phyloP scores from a whole-genome alignment of 2,329 filamentous ascomycete genomes.

The Berkeleyomyces basicola region DNA sequence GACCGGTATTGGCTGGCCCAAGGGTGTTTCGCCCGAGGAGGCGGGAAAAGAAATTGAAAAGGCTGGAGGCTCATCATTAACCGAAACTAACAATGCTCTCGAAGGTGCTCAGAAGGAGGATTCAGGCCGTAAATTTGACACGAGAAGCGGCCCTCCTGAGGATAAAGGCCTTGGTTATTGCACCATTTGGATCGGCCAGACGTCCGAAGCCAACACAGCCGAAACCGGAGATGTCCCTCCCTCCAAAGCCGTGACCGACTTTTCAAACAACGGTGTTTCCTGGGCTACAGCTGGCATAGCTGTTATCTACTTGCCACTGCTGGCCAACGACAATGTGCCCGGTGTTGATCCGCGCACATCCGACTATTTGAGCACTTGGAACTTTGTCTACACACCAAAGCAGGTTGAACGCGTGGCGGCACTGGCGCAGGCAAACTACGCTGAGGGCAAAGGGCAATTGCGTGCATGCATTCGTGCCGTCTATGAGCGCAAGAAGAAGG shows the following conservation, averaged over 20 bases:
- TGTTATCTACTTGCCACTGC: constrained; percentile 77
- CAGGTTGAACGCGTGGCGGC: constrained; percentile 74
- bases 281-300: constrained; percentile 64
- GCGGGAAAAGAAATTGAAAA: constrained; percentile 33
- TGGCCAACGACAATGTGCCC: constrained; percentile 63
- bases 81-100: constrained; percentile 48
- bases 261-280: constrained; percentile 46
- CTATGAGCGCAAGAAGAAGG: constrained; percentile 75
- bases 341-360: constrained; percentile 69
- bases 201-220: constrained; percentile 45
- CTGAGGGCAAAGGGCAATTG: constrained; percentile 64
- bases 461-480: constrained; percentile 67
- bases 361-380: constrained; percentile 92
- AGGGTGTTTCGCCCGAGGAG: constrained; percentile 19
- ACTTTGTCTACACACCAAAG: constrained; percentile 86
- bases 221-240: constrained; percentile 26
- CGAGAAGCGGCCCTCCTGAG: constrained; percentile 11
- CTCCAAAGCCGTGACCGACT: constrained; percentile 40
- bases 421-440: constrained; percentile 73
- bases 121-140: not conserved
- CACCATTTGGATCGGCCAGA: constrained; percentile 87
- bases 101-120: constrained; percentile 30
- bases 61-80: constrained; percentile 47
- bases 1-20: constrained; percentile 85
- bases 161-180: constrained; percentile 61